Conservation (phyloP, 768 basidiomycete genomes). For the Albatrellus ellisii region DNA sequence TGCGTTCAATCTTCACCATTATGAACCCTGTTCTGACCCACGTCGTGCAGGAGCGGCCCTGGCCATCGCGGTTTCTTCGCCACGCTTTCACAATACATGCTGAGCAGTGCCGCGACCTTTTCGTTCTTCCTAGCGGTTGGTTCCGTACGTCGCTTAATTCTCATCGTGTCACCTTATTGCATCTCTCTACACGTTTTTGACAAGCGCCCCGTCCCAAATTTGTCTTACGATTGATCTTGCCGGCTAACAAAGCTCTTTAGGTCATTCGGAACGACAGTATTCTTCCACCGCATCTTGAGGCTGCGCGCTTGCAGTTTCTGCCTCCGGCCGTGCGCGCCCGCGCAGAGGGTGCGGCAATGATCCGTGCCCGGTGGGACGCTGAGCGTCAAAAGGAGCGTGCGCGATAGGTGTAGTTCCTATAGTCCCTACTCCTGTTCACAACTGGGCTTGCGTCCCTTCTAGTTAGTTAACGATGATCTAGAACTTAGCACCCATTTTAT, state of each 20-base stretch:
- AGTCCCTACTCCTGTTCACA: no score
- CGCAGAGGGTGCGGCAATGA: slow-evolving; percentile 53
- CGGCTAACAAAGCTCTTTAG: slow-evolving; percentile 28
- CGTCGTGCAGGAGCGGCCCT: slow-evolving; percentile 55
- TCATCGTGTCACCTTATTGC: neutral
- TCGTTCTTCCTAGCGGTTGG: slow-evolving; percentile 94
- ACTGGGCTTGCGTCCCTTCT: no score
- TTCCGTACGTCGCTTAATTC: slow-evolving; percentile 41
- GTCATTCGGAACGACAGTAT: slow-evolving; percentile 78
- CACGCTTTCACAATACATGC: slow-evolving; percentile 96
- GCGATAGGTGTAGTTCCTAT: no score
- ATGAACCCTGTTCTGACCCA: neutral
- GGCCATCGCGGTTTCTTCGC: slow-evolving; percentile 85
- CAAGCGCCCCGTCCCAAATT: neutral
- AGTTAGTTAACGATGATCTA: no score
- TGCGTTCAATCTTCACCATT: slow-evolving; percentile 23
- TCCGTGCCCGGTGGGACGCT: slow-evolving; percentile 66
- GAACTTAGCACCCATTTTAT: no score
- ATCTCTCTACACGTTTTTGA: neutral
- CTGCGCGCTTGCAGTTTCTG: slow-evolving; percentile 45
- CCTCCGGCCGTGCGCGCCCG: slow-evolving; percentile 47
- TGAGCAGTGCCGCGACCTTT: slow-evolving; percentile 94
- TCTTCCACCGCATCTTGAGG: slow-evolving; percentile 47
- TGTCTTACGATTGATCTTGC: neutral
- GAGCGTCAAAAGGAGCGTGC: slow-evolving; percentile 25